Base-by-base conservation (phyloP, 805 yeast species). In the Metschnikowia shivogae region DNA sequence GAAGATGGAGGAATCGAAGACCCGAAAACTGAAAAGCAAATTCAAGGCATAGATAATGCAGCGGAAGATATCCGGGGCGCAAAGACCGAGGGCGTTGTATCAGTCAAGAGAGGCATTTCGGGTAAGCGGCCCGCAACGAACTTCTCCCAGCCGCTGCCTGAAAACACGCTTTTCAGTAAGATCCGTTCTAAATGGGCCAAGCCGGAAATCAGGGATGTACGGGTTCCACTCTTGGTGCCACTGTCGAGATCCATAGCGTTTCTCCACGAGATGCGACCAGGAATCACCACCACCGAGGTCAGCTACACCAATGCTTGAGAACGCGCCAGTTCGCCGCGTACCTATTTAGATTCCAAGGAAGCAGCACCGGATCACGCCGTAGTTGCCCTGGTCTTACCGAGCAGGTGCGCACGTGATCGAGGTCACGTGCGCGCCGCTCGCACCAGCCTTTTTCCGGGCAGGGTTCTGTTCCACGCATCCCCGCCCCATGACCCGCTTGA, bases 181-280 rank as follows among this genome's bases (percentile, higher is more conserved):
- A 42, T 47, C 34, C 40, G 51, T n/a, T 47, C 45, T 20, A 39
- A 36, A 9, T 47, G 51, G 51, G 42, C 44, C 22, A 44, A 47
- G 34, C 37, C 34, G 10, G 39, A 44, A 7, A 12, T 13, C 9
- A 26, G 29, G 12, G 17, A 17, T 17, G 17, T 17, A 17, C 17
- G 17, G 17, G 3, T 17, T 17, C 43, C 43, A 2, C 19, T 19
- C 12, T 31, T 33, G 29, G 9, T 39, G 19, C 27, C 8, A 6
- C 14, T 32, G 7, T 24, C 32, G 36, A 28, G 39, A 36, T 39
- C 49, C 11, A 45, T 45, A 36, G 26, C 45, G 36, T 48, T 43
- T 26, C 42, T 48, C 9, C 44, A 41, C 22, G 47, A 45, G 32
- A 45, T 48, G 49, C 37, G 41, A 24, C 52, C 52, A 8, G 52